phyloP scores from a whole-genome alignment of 768 basidiomycete genomes.

The Tricholoma sp. region DNA sequence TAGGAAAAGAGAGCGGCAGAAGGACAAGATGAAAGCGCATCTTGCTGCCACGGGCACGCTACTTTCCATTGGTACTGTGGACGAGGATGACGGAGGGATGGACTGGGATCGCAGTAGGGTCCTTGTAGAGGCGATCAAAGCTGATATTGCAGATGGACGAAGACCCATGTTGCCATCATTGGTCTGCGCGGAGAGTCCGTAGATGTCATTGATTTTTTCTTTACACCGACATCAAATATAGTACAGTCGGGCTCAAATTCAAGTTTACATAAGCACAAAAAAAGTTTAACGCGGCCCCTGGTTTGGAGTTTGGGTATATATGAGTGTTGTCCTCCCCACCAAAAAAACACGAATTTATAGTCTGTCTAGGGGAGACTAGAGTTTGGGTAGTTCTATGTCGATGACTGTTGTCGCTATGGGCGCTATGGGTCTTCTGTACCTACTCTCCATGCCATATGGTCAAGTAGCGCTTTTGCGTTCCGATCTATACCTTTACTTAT shows the following conservation, averaged over 20 bases:
- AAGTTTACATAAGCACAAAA: not conserved
- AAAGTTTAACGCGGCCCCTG: too few relatives aligned
- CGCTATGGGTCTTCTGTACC: too few relatives aligned
- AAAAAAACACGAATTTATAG: too few relatives aligned
- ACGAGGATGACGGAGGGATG: conserved; percentile 25
- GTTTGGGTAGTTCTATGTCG: too few relatives aligned
- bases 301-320: too few relatives aligned
- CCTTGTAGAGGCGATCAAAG: conserved; percentile 24
- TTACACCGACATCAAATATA: not conserved
- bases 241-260: not conserved
- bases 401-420: too few relatives aligned
- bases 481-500: conserved; percentile 13
- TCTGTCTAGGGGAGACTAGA: too few relatives aligned
- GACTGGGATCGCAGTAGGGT: conserved; percentile 32
- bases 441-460: too few relatives aligned
- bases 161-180: conserved; percentile 26
- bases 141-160: conserved; percentile 23
- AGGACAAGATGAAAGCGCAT: not conserved
- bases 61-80: conserved; percentile 21
- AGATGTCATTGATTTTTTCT: not conserved
- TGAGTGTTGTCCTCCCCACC: too few relatives aligned
- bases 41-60: conserved; percentile 11
- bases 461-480: conserved; percentile 9
- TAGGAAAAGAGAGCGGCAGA: not conserved
- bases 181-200: conserved; percentile 24